Conservation (phyloP, 352 stramenopile species). For the Phytopythium oedochilum region DNA sequence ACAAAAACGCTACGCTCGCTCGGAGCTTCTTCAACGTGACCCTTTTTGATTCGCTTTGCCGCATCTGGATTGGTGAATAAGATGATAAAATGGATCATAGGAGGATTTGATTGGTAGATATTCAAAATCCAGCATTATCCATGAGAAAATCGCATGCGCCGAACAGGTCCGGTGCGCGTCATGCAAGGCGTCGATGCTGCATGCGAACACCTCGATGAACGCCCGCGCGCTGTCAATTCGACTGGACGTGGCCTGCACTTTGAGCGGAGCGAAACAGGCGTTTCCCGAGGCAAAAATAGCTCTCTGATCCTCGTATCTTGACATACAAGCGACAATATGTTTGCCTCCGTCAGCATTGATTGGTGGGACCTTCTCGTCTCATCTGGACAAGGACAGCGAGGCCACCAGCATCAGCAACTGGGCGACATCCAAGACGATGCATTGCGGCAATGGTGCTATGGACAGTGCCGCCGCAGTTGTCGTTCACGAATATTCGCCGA, state of each 20-base stretch:
- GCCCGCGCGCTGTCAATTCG: background rate
- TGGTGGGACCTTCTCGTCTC: slow-evolving; percentile 2
- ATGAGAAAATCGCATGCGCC: background rate
- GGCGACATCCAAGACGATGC: background rate
- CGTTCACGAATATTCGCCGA: slow-evolving; percentile 25
- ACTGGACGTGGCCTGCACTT: background rate
- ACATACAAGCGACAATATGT: background rate
- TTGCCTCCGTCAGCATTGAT: background rate
- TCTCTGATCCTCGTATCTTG: background rate
- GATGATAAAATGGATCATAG: background rate
- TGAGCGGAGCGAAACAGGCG: background rate
- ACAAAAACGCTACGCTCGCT: too few relatives aligned
- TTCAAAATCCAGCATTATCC: too few relatives aligned
- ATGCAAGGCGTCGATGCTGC: too few relatives aligned
- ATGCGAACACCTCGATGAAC: background rate
- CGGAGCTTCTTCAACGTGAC: background rate
- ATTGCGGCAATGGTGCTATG: too few relatives aligned
- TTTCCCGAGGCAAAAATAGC: background rate
- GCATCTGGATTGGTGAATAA: background rate
- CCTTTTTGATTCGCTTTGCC: too few relatives aligned
- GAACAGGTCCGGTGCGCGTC: background rate
- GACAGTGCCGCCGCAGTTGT: too few relatives aligned
- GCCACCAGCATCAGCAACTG: background rate
- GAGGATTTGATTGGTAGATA: background rate
- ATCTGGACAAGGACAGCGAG: slow-evolving; percentile 1